These are phyloP conservation scores for Penicillium sp. DNA, from an alignment of 2,329 filamentous ascomycete genomes.

Conservation along the genomic window DNA sequence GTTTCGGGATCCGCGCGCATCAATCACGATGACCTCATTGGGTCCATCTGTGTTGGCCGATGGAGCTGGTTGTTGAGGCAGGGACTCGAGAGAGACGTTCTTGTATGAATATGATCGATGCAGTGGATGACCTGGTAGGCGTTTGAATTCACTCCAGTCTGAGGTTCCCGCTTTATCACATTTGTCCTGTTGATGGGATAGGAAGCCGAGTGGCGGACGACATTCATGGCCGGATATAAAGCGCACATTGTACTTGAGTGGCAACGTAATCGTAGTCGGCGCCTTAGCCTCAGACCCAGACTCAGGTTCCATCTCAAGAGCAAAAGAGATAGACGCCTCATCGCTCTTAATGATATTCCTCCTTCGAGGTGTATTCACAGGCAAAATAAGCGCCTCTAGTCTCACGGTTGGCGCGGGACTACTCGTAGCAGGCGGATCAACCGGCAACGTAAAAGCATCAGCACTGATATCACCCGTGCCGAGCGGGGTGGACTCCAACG, in stretches of 20 bases:
- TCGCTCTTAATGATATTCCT: slow-evolving; percentile 20
- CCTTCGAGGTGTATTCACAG: slow-evolving; percentile 15
- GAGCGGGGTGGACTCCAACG: slow-evolving; percentile 42
- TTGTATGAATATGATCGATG: slow-evolving; percentile 37
- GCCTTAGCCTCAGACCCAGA: slow-evolving; percentile 6
- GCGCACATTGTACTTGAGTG: slow-evolving; percentile 52
- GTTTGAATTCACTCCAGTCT: slow-evolving; percentile 18
- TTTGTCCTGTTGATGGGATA: slow-evolving; percentile 9
- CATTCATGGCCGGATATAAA: slow-evolving; percentile 59
- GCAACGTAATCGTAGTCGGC: slow-evolving; percentile 32
- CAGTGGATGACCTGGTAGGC: slow-evolving; percentile 41
- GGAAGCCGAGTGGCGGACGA: slow-evolving; percentile 43
- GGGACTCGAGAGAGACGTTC: slow-evolving; percentile 29
- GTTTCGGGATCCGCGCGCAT: slow-evolving; percentile 34
- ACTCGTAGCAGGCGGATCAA: slow-evolving; percentile 26
- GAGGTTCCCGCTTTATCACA: slow-evolving; percentile 5
- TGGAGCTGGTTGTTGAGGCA: slow-evolving; percentile 20
- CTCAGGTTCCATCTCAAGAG: slow-evolving; percentile 4
- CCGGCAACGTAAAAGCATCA: slow-evolving; percentile 40
- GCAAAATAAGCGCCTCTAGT: slow-evolving; percentile 28
- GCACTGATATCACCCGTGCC: slow-evolving; percentile 40
- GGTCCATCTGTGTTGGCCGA: slow-evolving; percentile 3
- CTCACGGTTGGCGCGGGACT: slow-evolving; percentile 15
- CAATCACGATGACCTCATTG: slow-evolving; percentile 33
- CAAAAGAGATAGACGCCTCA: slow-evolving; percentile 30